phyloP scores from a whole-genome alignment of 257 asterid genomes.

The Linderniella brevidens region DNA sequence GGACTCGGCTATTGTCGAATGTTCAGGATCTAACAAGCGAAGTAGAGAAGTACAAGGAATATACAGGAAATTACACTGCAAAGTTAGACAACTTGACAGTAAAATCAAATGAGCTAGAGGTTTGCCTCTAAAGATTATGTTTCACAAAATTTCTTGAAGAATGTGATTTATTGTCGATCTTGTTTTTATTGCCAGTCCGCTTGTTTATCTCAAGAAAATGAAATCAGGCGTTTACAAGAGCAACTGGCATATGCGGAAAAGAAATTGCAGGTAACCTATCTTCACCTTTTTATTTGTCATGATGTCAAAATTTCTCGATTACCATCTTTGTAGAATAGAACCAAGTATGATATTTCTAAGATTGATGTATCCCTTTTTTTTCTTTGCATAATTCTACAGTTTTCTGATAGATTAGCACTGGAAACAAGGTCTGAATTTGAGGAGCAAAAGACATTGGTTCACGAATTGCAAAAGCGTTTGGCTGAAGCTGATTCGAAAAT shows the following conservation, averaged over 20 bases:
- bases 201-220: slow-evolving; percentile 51
- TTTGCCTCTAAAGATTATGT: slow-evolving; percentile 8
- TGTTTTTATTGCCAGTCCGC: slow-evolving; percentile 27
- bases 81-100: slow-evolving; percentile 31
- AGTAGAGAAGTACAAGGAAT: slow-evolving; percentile 43
- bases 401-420: slow-evolving; percentile 47
- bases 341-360: not conserved
- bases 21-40: slow-evolving; percentile 31
- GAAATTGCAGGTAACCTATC: slow-evolving; percentile 39
- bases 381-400: slow-evolving; percentile 16
- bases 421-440: slow-evolving; percentile 63
- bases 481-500: slow-evolving; percentile 69
- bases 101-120: slow-evolving; percentile 61
- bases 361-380: not conserved
- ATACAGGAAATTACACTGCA: slow-evolving; percentile 33
- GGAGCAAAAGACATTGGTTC: slow-evolving; percentile 33
- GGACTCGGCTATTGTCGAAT: slow-evolving; percentile 41
- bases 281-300: too few relatives aligned
- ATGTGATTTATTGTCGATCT: not conserved
- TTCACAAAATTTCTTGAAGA: not conserved
- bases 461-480: slow-evolving; percentile 46
- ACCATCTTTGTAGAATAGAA: too few relatives aligned
- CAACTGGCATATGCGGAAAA: slow-evolving; percentile 49
- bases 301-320: too few relatives aligned
- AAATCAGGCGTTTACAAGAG: slow-evolving; percentile 50